Evolutionary conservation across 768 basidiomycete species (phyloP), one percentile per base, ranked within the genome.

Genomic region (Lentinula boryana): DNA sequence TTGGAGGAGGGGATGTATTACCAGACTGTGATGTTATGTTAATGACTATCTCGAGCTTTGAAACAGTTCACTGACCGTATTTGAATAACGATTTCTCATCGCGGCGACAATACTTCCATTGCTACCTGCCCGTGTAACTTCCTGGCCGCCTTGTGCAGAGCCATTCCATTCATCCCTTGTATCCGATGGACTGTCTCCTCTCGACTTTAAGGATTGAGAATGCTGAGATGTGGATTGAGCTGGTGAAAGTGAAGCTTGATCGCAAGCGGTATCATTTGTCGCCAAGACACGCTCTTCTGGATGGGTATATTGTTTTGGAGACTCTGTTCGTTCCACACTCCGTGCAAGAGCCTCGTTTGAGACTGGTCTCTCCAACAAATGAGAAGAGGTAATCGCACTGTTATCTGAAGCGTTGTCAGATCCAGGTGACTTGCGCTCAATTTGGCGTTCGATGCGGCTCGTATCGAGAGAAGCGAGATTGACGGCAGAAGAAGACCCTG

Each of bases 41-140:
- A 65, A 13, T 40, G 61, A 49, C 12, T 32, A 62, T 7, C 21
- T 21, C 38, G 59, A 36, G 21, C 21, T 43, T 62, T 5, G 48
- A 18, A 43, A 27, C 64, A 58, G 15, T 62, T 44, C 43, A 75
- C 85, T 48, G 65, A 89, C 89, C 59, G 71, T 75, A 44, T 73
- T 78, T 21, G 82, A 78, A 64, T 88, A 91, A 54, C 81, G 82
- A 67, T 80, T 81, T 48, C 86, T 80, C 78, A 93, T 84, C 1
- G 83, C 82, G 46, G 89, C 86, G 49, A 92, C 89, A 27, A 87
- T 72, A 65, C 82, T 84, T 12, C 80, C 81, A 52, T 67, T 79
- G 63, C 82, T 86, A 43, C 71, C 77, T 5, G 77, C 78, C 13
- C 41, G n/a, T 9, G 38, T 23, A 5, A 56, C 27, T 41, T 56